Conservation (phyloP, 345 rosid species). For the Corchorus capsularis region DNA sequence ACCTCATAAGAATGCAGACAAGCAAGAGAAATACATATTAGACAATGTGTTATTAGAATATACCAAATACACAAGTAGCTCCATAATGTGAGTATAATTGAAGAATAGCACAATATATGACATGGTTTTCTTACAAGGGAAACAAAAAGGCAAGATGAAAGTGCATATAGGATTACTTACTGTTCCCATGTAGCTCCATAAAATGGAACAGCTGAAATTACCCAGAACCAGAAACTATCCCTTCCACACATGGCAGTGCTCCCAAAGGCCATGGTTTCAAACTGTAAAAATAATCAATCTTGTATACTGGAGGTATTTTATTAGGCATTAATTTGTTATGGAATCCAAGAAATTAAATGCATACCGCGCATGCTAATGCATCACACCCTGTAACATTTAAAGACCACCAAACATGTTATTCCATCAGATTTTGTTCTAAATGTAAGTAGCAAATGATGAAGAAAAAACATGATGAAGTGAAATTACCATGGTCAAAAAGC, state of each 20-base stretch:
- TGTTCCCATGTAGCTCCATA: conserved; percentile 96
- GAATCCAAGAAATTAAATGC: conserved; percentile 28
- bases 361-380: conserved; percentile 99
- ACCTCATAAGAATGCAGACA: background rate
- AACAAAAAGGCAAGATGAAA: background rate
- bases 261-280: conserved; percentile 83
- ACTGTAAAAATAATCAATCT: conserved; percentile 41
- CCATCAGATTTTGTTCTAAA: conserved; percentile 22
- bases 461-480: conserved; percentile 20
- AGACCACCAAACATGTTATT: conserved; percentile 17
- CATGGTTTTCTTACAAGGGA: background rate
- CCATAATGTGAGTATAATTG: background rate
- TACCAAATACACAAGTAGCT: background rate
- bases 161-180: conserved; percentile 48
- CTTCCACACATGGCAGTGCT: conserved; percentile 98
- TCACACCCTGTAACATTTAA: conserved; percentile 78
- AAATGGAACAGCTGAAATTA: conserved; percentile 92
- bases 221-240: conserved; percentile 92
- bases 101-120: background rate
- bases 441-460: background rate
- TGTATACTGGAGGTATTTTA: background rate
- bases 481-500: conserved; percentile 90
- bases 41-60: background rate
- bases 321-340: background rate
- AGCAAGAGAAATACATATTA: conserved; percentile 5